phyloP scores from a whole-genome alignment of 768 basidiomycete species.

The Lepiota brunneoincarnata region DNA sequence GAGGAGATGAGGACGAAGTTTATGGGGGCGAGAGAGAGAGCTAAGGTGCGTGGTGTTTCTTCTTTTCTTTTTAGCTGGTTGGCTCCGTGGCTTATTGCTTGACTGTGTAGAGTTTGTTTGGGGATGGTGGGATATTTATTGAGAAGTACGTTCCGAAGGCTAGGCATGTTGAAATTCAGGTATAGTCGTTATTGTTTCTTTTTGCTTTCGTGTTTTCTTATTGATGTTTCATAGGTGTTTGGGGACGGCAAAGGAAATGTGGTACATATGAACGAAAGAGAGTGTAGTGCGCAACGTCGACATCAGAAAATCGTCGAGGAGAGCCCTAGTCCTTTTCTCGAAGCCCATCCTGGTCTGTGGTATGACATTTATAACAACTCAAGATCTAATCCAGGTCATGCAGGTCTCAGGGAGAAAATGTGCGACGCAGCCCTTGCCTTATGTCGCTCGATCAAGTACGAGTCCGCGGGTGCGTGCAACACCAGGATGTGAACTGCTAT shows the following conservation, averaged over 20 bases:
- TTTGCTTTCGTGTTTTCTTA: background rate
- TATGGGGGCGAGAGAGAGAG: constrained; percentile 33
- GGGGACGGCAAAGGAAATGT: constrained; percentile 60
- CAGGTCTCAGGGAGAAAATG: constrained; percentile 45
- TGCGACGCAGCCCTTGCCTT: constrained; percentile 52
- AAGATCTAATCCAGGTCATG: background rate
- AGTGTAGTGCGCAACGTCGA: constrained; percentile 66
- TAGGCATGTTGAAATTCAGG: constrained; percentile 68
- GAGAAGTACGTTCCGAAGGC: constrained; percentile 56
- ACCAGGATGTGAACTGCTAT: background rate
- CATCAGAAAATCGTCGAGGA: constrained; percentile 78
- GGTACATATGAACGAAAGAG: constrained; percentile 66
- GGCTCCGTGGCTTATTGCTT: background rate
- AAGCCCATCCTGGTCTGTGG: constrained; percentile 38
- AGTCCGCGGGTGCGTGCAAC: constrained; percentile 47
- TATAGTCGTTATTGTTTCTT: constrained; percentile 18
- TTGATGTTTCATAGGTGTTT: constrained; percentile 46
- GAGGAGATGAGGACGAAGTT: constrained; percentile 35
- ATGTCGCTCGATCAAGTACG: constrained; percentile 48
- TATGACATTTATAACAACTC: too few relatives aligned
- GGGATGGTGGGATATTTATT: constrained; percentile 49
- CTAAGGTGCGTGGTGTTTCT: constrained; percentile 35
- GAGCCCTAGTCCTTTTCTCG: constrained; percentile 58
- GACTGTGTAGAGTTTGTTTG: constrained; percentile 43
- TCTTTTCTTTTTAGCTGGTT: background rate